Conservation (phyloP, 78 protist genomes). For the Emiliania huxleyi region DNA sequence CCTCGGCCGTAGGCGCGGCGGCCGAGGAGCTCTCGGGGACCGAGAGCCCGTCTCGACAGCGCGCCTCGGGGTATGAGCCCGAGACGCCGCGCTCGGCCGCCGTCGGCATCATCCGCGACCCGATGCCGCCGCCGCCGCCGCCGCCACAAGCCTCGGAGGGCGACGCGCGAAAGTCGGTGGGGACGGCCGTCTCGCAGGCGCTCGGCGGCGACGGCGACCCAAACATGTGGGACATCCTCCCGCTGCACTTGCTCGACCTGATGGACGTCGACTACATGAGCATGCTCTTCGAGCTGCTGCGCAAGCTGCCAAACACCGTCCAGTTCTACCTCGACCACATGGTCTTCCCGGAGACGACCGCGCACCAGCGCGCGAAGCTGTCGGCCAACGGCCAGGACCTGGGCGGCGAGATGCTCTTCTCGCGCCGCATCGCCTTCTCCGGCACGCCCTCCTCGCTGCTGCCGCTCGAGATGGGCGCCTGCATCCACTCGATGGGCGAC, state of each 20-base stretch:
- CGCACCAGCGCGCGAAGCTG: slow-evolving; percentile 50
- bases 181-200: neutral
- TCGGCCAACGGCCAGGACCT: slow-evolving; percentile 69
- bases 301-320: slow-evolving; percentile 20
- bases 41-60: neutral
- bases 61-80: neutral
- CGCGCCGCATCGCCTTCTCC: slow-evolving; percentile 62
- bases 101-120: neutral
- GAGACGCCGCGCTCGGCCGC: neutral
- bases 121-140: neutral
- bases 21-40: neutral
- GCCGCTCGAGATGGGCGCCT: slow-evolving; percentile 75
- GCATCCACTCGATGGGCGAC: neutral
- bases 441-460: slow-evolving; percentile 76
- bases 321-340: slow-evolving; percentile 45
- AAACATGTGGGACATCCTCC: neutral
- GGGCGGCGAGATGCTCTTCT: slow-evolving; percentile 53
- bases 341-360: slow-evolving; percentile 65
- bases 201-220: neutral
- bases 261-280: slow-evolving; percentile 57
- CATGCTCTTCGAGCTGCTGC: slow-evolving; percentile 43
- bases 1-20: too few species aligned
- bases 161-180: neutral
- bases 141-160: too few species aligned
- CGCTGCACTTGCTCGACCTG: slow-evolving; percentile 36